Base-by-base conservation (phyloP, 2,329 filamentous ascomycete species). In the Apiospora arundinis region DNA sequence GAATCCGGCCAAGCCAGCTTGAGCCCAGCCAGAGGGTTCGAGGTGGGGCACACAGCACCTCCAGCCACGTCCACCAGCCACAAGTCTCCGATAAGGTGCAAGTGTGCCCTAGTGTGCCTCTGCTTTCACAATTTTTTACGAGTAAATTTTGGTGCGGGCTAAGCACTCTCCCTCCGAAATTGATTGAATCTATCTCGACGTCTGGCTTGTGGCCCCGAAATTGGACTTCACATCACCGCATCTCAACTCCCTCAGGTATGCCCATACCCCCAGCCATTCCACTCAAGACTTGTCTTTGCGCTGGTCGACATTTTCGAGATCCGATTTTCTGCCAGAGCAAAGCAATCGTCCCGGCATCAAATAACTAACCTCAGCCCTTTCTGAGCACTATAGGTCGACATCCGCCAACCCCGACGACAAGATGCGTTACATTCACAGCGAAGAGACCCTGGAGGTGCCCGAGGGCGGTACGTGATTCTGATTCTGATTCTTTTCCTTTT, bases 401-500 rank as follows among this genome's bases (percentile, higher is more conserved):
- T 40, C 56, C 56, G 56, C 28, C 56, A 63, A 76, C 83, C 82
- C 56, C 81, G 84, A 84, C 86, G 87, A 88, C 93, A 98, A 93
- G 88, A 98, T 98, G 96, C 97, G 93, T 91, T 98, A 98, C 94
- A 97, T 99, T 89, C 95, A 98, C 91, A 97, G 94, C 84, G 90
- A 95, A 89, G 95, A 99, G 92, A 90, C 91, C 88, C 90, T 99
- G 88, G 91, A 92, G 83, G 94, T 99, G 87, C 96, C 97, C 83
- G 94, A 98, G 86, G 94, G 95, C 90, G 95, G 95, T 97, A 92
- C 88, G 94, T 93, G 80, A 77, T 76, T 77, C 74, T 93, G 80
- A 77, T 76, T 77, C 74, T 93, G 80, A 77, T 76, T 77, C 74
- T 77, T 73, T 74, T 72, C 72, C 74, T 73, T 71, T 73, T 71